These are phyloP conservation scores for Polytolypa hystricis DNA, from an alignment of 2,329 filamentous ascomycete species.

Conservation along the genomic window DNA sequence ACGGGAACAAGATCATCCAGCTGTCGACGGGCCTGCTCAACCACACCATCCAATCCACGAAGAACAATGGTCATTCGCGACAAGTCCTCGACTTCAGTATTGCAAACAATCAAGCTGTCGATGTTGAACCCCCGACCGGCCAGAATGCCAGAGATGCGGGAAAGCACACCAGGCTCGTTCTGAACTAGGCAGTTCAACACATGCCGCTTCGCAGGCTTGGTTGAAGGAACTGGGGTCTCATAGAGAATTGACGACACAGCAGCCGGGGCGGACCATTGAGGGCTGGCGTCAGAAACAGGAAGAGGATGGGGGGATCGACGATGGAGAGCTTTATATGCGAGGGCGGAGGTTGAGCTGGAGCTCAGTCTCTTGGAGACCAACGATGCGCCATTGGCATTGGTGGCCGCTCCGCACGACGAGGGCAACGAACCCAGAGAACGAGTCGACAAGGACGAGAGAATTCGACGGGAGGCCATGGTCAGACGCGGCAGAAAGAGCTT, in stretches of 20 bases:
- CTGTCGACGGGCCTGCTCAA: constrained; percentile 92
- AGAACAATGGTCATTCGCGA: constrained; percentile 98
- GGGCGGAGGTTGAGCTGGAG: constrained; percentile 66
- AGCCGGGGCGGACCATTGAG: constrained; percentile 79
- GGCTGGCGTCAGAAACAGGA: constrained; percentile 60
- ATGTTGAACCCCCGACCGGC: constrained; percentile 98
- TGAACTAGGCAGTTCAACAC: constrained; percentile 97
- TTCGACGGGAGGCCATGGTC: constrained; percentile 31
- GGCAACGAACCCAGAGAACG: constrained; percentile 7
- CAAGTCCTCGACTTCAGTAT: constrained; percentile 91
- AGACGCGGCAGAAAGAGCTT: not conserved
- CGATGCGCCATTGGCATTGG: not conserved
- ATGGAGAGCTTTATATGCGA: constrained; percentile 95
- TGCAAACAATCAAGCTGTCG: constrained; percentile 94
- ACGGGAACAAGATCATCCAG: constrained; percentile 94
- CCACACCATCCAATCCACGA: constrained; percentile 92
- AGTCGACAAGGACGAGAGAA: constrained; percentile 24
- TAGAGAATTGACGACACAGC: constrained; percentile 98
- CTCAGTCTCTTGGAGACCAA: constrained; percentile 6
- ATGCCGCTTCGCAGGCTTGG: constrained; percentile 79
- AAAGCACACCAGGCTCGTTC: constrained; percentile 96
- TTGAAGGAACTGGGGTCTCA: constrained; percentile 81
- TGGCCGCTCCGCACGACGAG: constrained; percentile 11
- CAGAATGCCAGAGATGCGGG: constrained; percentile 89
- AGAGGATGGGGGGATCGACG: constrained; percentile 79